Base-by-base conservation (phyloP, 2,329 filamentous ascomycete genomes). In the Penicillium psychrosexuale region DNA sequence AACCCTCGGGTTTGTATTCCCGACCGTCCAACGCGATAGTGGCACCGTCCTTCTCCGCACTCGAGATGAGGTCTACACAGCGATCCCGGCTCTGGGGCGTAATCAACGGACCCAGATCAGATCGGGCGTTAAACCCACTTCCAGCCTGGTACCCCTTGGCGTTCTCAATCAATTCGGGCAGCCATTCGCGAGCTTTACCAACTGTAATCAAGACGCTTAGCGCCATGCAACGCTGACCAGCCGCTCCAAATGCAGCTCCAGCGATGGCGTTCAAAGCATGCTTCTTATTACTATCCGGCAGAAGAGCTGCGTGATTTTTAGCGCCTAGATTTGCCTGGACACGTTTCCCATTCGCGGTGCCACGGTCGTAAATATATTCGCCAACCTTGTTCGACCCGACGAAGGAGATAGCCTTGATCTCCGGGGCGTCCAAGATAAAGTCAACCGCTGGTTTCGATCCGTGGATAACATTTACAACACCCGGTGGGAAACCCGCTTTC, bases 311-410 rank as follows among this genome's bases (percentile, higher is more conserved):
- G 5, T 50, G 47, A 3, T 50, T 50, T 13, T 50, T 50, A 5
- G 47, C 47, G 11, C 47, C 47, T 15, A 50, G 19, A n/a, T 50
- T 50, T 1, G 47, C 47, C 30, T 50, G 47, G 1, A 50, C 47
- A 34, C 47, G 47, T 28, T 50, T 87, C 55, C 84, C 84, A 53
- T 85, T 83, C 55, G 83, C 84, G 3, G 80, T 82, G 8, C 78
- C 83, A 40, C 83, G 81, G 28, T 76, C 73, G 72, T 80, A 86
- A 67, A 87, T 86, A 72, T 87, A 86, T 66, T 87, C 84, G 44
- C 84, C 84, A 8, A 83, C 84, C 66, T 80, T 80, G 76, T 86
- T 86, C 72, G 78, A 81, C 46, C 84, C 84, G n/a, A 87, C 84
- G 61, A 87, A 87, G 65, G 78, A 82, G 60, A 87, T 79, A 47